Conservation (phyloP, 2,329 filamentous ascomycete genomes). For the Pseudocercospora fijiensis region DNA sequence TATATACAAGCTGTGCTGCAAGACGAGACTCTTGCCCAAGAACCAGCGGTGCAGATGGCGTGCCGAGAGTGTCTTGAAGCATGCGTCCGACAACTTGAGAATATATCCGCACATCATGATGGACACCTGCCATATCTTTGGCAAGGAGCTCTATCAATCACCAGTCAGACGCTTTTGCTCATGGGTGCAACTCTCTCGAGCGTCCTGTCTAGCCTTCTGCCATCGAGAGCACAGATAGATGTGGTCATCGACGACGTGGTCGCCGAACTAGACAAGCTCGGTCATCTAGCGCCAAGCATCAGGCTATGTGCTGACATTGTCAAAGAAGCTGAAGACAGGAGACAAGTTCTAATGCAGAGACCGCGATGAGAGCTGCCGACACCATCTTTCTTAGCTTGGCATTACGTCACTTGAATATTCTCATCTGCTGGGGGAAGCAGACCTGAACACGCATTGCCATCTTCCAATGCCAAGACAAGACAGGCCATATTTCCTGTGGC, state of each 20-base stretch:
- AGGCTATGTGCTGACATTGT: slow-evolving; percentile 76
- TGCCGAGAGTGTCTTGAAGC: slow-evolving; percentile 81
- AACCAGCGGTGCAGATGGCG: slow-evolving; percentile 71
- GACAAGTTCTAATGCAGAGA: slow-evolving; percentile 55
- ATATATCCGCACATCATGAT: slow-evolving; percentile 74
- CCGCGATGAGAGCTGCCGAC: slow-evolving; percentile 12
- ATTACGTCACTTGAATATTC: not conserved
- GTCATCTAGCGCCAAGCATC: slow-evolving; percentile 72
- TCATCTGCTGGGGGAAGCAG: not conserved
- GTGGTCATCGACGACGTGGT: slow-evolving; percentile 76
- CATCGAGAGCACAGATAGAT: slow-evolving; percentile 60
- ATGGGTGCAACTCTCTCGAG: slow-evolving; percentile 84
- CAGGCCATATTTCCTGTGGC: not conserved
- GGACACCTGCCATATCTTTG: slow-evolving; percentile 84
- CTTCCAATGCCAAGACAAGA: not conserved
- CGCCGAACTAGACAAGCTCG: slow-evolving; percentile 70
- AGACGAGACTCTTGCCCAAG: slow-evolving; percentile 69
- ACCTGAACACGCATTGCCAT: not conserved
- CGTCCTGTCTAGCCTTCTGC: slow-evolving; percentile 65
- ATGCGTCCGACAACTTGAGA: slow-evolving; percentile 74
- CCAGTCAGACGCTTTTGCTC: slow-evolving; percentile 75
- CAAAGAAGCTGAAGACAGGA: slow-evolving; percentile 69
- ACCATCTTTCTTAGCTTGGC: not conserved
- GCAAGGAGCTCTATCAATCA: slow-evolving; percentile 80
- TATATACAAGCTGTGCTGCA: slow-evolving; percentile 79